Evolutionary conservation across 495 filamentous ascomycete species (phyloP), one percentile per base, ranked within the genome.

Genomic region (Corynascus novoguineensis): DNA sequence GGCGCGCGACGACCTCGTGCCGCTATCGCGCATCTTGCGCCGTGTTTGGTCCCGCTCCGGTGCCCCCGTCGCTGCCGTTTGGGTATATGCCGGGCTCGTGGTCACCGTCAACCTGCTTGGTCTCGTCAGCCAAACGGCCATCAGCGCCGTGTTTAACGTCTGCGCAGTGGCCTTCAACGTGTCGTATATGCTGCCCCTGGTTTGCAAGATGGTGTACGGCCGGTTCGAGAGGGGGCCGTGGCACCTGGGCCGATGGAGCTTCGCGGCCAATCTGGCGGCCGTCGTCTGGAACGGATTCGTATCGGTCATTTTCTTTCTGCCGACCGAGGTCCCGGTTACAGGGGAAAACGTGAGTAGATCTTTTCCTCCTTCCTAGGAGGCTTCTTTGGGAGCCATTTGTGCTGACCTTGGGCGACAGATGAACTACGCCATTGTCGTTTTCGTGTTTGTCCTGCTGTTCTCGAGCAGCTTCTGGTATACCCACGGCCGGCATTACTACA

Each of bases 81-180:
- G 82, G 82, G 66, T 83, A 44, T 83, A 78, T 28, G 73, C 78
- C 35, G 71, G 76, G 31, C 77, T 75, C 31, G 82, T 75, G 62
- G 78, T 86, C 46, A 68, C 68, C 5, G 84, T 86, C 64, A 85
- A 84, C 61, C 66, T 86, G 60, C 81, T 86, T 59, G 82, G 77
- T n/a, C 68, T 86, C 19, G 82, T 80, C 19, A 82, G 78, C 15
- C 81, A 82, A 53, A 79, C 75, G 49, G 82, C 83, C 49, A 85
- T 86, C 46, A 56, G 68, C 9, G 83, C 81, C 53, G 79, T 86
- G 11, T 86, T 86, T 71, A 85, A 84, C 54, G 71, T 85, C 11
- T 82, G 78, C 55, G 77, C 82, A 19, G 83, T 86, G 46, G 80
- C 81, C 9, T 68, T 85, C n/a, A 83, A 86, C 62, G 79, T 81